Conservation (phyloP, 2,329 filamentous ascomycete species). For the Sporothrix brunneoviolacea region DNA sequence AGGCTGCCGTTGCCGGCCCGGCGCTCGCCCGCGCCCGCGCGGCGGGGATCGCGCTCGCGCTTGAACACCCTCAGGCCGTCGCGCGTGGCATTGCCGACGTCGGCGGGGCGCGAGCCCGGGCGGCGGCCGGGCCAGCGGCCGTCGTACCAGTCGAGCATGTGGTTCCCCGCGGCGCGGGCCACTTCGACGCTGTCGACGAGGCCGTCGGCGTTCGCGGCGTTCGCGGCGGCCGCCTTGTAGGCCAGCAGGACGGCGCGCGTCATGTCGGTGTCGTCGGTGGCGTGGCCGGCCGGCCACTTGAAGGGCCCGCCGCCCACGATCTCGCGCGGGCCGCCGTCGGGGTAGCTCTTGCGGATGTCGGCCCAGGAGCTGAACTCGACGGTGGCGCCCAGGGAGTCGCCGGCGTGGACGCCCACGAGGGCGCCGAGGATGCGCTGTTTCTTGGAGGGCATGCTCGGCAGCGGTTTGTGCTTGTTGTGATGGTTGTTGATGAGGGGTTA, state of each 20-base stretch:
- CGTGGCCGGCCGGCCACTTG: conserved; percentile 35
- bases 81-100: conserved; percentile 35
- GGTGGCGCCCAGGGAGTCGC: conserved; percentile 41
- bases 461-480: not conserved
- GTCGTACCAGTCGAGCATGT: conserved; percentile 36
- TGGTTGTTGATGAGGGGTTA: too few relatives aligned
- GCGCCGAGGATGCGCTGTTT: conserved; percentile 33
- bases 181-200: conserved; percentile 22
- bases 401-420: conserved; percentile 39
- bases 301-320: conserved; percentile 41
- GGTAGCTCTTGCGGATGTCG: conserved; percentile 27
- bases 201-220: conserved; percentile 1
- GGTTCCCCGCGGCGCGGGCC: conserved; percentile 28
- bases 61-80: conserved; percentile 28
- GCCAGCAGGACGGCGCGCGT: conserved; percentile 39
- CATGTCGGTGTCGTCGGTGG: conserved; percentile 43
- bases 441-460: not conserved
- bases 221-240: conserved; percentile 26
- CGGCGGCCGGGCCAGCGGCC: conserved; percentile 37
- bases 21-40: conserved; percentile 32
- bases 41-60: conserved; percentile 26
- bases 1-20: conserved; percentile 39
- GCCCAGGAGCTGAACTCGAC: conserved; percentile 35
- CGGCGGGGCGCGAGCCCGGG: conserved; percentile 27
- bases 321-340: conserved; percentile 31